These are phyloP conservation scores for Lentinula raphanica DNA, from an alignment of 768 basidiomycete species.

Conservation along the genomic window DNA sequence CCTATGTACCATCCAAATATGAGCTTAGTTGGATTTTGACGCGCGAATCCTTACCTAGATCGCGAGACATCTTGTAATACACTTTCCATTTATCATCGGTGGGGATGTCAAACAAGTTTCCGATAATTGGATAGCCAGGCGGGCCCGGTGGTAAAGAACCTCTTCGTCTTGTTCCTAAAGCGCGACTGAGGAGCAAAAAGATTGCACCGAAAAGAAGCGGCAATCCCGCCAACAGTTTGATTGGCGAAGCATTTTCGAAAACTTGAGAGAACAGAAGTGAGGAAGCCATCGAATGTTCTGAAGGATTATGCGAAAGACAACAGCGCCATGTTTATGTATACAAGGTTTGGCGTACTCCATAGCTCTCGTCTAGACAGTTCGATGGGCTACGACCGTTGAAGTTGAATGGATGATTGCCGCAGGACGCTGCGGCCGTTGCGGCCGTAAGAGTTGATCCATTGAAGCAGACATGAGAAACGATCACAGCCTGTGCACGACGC, in stretches of 20 bases:
- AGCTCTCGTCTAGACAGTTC: not conserved
- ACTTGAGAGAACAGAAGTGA: too few species aligned
- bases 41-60: not conserved
- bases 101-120: conserved; percentile 10
- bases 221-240: too few species aligned
- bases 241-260: too few species aligned
- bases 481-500: not conserved
- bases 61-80: not conserved
- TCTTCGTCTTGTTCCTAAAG: not conserved
- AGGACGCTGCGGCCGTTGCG: too few species aligned
- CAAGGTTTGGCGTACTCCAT: too few species aligned
- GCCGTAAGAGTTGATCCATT: too few species aligned
- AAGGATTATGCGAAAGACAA: too few species aligned
- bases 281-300: too few species aligned
- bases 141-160: conserved; percentile 9
- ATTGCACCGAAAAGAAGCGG: not conserved
- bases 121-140: conserved; percentile 8
- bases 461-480: not conserved
- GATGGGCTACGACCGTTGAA: not conserved
- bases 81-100: conserved; percentile 3
- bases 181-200: not conserved
- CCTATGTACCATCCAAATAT: not conserved
- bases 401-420: too few species aligned
- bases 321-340: not conserved
- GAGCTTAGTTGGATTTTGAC: too few species aligned